These are phyloP conservation scores for Larix kaempferi DNA, from an alignment of 75 land plant genomes.

Conservation along the genomic window DNA sequence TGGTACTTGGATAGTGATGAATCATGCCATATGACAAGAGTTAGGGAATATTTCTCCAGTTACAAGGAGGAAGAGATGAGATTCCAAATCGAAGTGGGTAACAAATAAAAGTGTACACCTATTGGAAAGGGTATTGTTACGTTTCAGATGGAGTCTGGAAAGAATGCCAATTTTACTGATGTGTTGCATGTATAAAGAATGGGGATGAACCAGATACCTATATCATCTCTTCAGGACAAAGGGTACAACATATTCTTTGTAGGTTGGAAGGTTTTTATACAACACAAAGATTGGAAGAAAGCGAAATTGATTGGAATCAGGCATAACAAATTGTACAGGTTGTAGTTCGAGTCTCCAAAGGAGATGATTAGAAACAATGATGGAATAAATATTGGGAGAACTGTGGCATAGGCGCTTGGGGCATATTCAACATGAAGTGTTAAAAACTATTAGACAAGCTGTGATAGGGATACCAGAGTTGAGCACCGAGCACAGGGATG, in stretches of 20 bases:
- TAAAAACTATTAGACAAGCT: not conserved
- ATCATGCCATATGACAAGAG: not conserved
- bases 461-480: not conserved
- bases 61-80: not conserved
- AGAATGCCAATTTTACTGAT: not conserved
- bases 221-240: not conserved
- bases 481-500: not conserved
- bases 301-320: not conserved
- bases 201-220: not conserved
- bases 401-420: not conserved
- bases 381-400: not conserved
- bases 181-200: not conserved
- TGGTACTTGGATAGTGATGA: not conserved
- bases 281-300: not conserved
- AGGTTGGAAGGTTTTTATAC: not conserved
- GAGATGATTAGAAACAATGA: not conserved
- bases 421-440: not conserved
- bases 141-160: not conserved
- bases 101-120: not conserved
- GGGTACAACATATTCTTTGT: not conserved
- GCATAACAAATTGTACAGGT: not conserved
- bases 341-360: not conserved
- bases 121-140: not conserved
- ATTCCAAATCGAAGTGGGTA: not conserved
- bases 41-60: not conserved